Base-by-base conservation (phyloP, 257 asterid species). In the Solanum arcanum region DNA sequence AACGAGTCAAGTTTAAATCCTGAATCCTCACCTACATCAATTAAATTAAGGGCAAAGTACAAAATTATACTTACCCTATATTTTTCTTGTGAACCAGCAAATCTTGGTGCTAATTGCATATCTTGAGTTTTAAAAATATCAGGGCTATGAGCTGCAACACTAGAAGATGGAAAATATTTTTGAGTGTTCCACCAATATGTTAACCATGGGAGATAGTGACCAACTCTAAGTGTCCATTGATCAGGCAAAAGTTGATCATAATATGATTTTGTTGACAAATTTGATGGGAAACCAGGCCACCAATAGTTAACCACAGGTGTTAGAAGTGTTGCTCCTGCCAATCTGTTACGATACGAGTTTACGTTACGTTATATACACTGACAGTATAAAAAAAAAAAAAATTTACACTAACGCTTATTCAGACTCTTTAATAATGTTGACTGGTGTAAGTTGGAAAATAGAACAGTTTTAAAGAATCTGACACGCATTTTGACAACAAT, bases 81-180 rank as follows among this genome's bases (percentile, higher is more conserved):
- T 74, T 74, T n/a, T 74, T 74, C 31, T 37, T 74, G 82, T 74
- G 82, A 74, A 1, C 18, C 82, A 20, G 1, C 82, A 74, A 74
- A 74, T 37, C 9, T 74, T 11, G 82, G 82, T 74, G 11, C 82
- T 33, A 74, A 74, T 21, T 74, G 52, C 49, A 11, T 74, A 74
- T 74, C 82, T 37, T 74, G 82, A 74, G 82, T 37, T 12, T 20
- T 37, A 5, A 74, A 37, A 20, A 74, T 74, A 37, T 21, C 82
- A 74, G 82, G 52, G 18, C 82, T 37, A 74, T 74, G 82, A 74
- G 82, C 82, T 74, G 52, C 82, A 74, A 74, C 82, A 74, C 82
- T 74, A 9, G 82, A 74, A 37, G 82, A 37, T 37, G 82, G 52
- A 74, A 74, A 74, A 74, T 10, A 74, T 3, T 74, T 37, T 74